Percentiles rank a stretch among this genome's conserved stretches.
Evolutionary conservation across 768 basidiomycete species (phyloP).

Genomic region (Russula dissimulans): DNA sequence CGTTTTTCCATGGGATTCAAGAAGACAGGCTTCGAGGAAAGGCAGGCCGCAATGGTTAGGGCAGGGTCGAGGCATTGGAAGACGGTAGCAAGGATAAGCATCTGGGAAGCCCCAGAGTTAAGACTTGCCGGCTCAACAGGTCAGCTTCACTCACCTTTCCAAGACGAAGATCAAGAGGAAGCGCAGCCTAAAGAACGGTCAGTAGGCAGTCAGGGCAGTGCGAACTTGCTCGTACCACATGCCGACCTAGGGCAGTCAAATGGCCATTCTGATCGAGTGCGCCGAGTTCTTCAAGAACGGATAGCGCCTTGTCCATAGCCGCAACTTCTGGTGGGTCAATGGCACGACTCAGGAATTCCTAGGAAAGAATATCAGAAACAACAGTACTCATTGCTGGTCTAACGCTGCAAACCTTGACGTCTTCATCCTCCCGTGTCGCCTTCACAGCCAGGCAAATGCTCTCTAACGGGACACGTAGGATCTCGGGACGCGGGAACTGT

Average conservation of each 20-base stretch:
- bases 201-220: neutral
- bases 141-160: slow-evolving; percentile 49
- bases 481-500: slow-evolving; percentile 76
- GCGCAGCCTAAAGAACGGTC: slow-evolving; percentile 45
- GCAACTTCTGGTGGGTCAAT: slow-evolving; percentile 74
- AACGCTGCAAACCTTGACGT: slow-evolving; percentile 51
- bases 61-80: slow-evolving; percentile 79
- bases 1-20: slow-evolving; percentile 72
- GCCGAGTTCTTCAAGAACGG: slow-evolving; percentile 63
- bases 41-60: slow-evolving; percentile 68
- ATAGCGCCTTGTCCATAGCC: slow-evolving; percentile 72
- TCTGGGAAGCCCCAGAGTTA: slow-evolving; percentile 35
- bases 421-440: slow-evolving; percentile 62
- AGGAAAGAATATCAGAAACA: neutral
- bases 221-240: slow-evolving; percentile 44
- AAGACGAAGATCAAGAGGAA: slow-evolving; percentile 83
- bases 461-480: slow-evolving; percentile 79
- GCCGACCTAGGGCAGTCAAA: slow-evolving; percentile 73
- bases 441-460: slow-evolving; percentile 76
- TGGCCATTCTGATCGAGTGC: slow-evolving; percentile 56
- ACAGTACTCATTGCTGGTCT: neutral
- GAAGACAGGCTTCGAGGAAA: slow-evolving; percentile 88
- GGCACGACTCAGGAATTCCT: slow-evolving; percentile 62
- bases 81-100: slow-evolving; percentile 77
- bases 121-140: neutral